Evolutionary conservation across 2,329 filamentous ascomycete species (phyloP).

Genomic region (Verticillium nonalfalfae): DNA sequence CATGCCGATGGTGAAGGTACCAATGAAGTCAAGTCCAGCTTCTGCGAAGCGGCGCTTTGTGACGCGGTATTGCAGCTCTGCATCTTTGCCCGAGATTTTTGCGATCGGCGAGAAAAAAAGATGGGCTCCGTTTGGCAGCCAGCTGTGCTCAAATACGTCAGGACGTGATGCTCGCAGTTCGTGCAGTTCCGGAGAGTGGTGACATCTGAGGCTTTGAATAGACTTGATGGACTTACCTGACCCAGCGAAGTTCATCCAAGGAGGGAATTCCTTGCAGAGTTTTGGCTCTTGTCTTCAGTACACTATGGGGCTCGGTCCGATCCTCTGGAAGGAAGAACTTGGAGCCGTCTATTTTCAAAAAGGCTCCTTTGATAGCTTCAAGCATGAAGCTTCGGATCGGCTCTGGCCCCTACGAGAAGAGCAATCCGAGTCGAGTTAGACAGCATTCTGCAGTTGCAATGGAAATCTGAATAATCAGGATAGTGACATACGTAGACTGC

Average conservation of each 20-base stretch:
- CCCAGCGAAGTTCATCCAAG: slow-evolving; percentile 30
- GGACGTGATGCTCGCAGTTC: too few relatives aligned
- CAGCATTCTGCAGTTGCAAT: too few relatives aligned
- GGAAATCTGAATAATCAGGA: too few relatives aligned
- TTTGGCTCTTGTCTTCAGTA: slow-evolving; percentile 14
- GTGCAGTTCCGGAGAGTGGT: too few relatives aligned
- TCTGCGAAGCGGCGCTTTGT: slow-evolving; percentile 16
- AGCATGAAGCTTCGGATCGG: slow-evolving; percentile 22
- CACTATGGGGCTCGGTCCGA: slow-evolving; percentile 21
- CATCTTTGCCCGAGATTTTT: slow-evolving; percentile 25
- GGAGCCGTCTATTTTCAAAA: slow-evolving; percentile 23
- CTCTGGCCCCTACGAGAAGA: too few relatives aligned
- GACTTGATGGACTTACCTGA: too few relatives aligned
- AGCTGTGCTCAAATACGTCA: too few relatives aligned
- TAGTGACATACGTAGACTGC: slow-evolving; percentile 31
- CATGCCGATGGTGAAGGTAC: slow-evolving; percentile 21
- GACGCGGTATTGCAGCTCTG: slow-evolving; percentile 23
- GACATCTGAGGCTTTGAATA: too few relatives aligned
- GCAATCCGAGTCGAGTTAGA: too few relatives aligned
- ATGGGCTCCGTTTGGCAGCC: slow-evolving; percentile 30
- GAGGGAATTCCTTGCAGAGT: slow-evolving; percentile 27
- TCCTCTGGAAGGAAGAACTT: slow-evolving; percentile 27
- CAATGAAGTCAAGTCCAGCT: slow-evolving; percentile 22
- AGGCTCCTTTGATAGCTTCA: slow-evolving; percentile 24
- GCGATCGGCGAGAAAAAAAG: slow-evolving; percentile 30